These are phyloP conservation scores for Ophidiomyces ophidiicola DNA, from an alignment of 2,329 filamentous ascomycete species.

Conservation along the genomic window DNA sequence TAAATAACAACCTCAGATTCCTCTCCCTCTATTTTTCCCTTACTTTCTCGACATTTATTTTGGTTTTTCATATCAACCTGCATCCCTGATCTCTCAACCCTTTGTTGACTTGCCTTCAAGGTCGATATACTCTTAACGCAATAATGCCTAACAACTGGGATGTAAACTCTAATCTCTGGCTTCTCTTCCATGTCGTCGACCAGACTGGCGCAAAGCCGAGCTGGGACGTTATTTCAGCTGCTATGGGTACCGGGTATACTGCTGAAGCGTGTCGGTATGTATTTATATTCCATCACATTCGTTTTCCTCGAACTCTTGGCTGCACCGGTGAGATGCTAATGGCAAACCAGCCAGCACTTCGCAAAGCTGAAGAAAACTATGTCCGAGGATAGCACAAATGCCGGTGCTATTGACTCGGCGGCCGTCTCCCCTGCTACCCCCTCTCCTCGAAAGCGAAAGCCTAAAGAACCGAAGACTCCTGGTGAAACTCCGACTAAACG, in stretches of 20 bases:
- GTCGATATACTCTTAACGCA: background rate
- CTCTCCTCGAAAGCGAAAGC: constrained; percentile 9
- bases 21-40: background rate
- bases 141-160: constrained; percentile 17
- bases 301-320: too few species aligned
- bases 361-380: constrained; percentile 12
- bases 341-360: constrained; percentile 12
- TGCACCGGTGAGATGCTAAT: too few species aligned
- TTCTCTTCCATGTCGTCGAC: constrained; percentile 16
- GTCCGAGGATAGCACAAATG: background rate
- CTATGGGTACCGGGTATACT: constrained; percentile 16
- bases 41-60: background rate
- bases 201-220: constrained; percentile 13
- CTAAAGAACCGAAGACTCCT: constrained; percentile 11
- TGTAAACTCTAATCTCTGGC: constrained; percentile 13
- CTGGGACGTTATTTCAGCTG: constrained; percentile 15
- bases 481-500: constrained; percentile 12
- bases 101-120: background rate
- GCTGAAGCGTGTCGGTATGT: constrained; percentile 18
- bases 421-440: background rate
- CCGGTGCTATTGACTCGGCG: background rate
- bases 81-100: background rate
- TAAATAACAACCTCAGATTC: background rate
- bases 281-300: background rate
- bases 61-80: too few species aligned